phyloP scores from a whole-genome alignment of 352 stramenopile genomes.

The Plasmopara viticola region DNA sequence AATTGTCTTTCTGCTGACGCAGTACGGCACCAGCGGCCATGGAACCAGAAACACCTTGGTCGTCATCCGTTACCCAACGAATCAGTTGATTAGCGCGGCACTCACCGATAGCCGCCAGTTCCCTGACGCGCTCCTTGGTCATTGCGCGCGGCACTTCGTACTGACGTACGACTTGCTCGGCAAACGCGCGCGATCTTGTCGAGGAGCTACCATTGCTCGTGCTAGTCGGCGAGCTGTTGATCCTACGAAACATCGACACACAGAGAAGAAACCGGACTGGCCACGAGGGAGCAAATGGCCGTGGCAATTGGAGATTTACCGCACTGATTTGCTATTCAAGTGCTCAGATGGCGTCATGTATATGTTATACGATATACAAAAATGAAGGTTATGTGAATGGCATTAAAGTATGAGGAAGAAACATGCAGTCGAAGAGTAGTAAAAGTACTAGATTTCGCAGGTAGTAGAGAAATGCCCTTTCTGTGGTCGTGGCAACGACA shows the following conservation, averaged over 20 bases:
- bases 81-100: constrained; percentile 53
- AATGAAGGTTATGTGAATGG: no score
- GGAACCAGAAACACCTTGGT: constrained; percentile 32
- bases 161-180: constrained; percentile 50
- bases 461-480: no score
- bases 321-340: no score
- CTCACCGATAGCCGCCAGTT: constrained; percentile 44
- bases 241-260: constrained; percentile 29
- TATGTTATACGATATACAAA: no score
- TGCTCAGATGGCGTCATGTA: no score
- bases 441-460: no score
- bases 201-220: constrained; percentile 16
- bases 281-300: neutral
- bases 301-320: no score
- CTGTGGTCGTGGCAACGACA: no score
- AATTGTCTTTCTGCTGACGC: constrained; percentile 73
- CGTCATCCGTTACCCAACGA: constrained; percentile 55
- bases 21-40: constrained; percentile 33
- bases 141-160: constrained; percentile 50
- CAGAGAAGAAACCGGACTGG: constrained; percentile 21
- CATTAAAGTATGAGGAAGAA: no score
- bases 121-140: constrained; percentile 29
- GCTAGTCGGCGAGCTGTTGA: constrained; percentile 24
- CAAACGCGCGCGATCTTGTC: constrained; percentile 32
- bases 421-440: no score